Evolutionary conservation across 2,329 filamentous ascomycete species (phyloP), one percentile per base, ranked within the genome.

Genomic region (Phaeophleospora eucalypticola): DNA sequence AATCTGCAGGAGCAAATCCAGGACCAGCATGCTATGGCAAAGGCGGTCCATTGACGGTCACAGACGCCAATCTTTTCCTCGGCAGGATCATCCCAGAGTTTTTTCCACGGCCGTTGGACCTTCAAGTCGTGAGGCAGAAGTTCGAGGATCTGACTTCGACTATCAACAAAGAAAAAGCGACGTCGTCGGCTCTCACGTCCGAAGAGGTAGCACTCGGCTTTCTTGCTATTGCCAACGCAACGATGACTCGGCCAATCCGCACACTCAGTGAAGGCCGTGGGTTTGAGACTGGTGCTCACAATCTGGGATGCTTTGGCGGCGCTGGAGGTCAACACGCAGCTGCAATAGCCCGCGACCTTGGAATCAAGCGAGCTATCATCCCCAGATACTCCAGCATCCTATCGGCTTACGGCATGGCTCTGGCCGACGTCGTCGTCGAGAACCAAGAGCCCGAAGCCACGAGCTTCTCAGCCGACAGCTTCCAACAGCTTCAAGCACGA

Each of bases 351-450:
- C 81, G 87, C 57, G 84, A 84, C 2, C 72, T 95, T 1, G 87
- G 87, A 0, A 88, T 95, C 52, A 79, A 78, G 29, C 87, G 90
- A 61, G 89, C 93, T 24, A 75, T 95, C 12, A 77, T 94, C 4
- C 89, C 93, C 64, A 75, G 84, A 44, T 91, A 93, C 65, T 93
- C 88, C 0, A 90, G 86, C 0, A 86, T 94, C 0, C 74, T 94
- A 1, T 93, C 88, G 0, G 88, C 88, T 0, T 93, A 94, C 57
- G 88, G 88, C 7, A 93, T 94, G 86, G 87, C 88, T 1, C 71
- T 95, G 7, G 89, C 89, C 7, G 89, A 95, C 59, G 87, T 94
- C 0, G 89, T 95, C 0, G 86, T 94, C 52, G 89, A 95, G 68
- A 78, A 83, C 17, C 89, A 95, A 61, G 86, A 89, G 61, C 84